Evolutionary conservation across 306 rosid species (phyloP), one percentile per base, ranked within the genome.

Genomic region (Mimosa pudica): DNA sequence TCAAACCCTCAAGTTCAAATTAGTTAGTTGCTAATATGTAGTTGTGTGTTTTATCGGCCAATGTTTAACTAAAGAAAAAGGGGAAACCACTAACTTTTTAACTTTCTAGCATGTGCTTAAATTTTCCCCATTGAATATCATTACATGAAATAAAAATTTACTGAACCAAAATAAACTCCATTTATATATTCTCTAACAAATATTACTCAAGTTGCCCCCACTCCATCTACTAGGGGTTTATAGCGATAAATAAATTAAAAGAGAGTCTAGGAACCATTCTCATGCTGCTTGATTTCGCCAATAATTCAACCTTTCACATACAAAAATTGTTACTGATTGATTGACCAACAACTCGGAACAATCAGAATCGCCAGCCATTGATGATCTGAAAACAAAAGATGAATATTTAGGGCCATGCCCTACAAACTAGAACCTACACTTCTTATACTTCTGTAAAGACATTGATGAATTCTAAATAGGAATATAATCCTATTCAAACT

Each of bases 391-490:
- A 17, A 6, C 7, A 55, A 55, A 55, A 17, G 7, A 7, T 47
- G 44, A 52, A 10, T 42, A 32, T 30, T n/a, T 8, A 61, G 47
- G 10, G 66, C 17, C 35, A 80, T 38, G 33, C 70, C 75, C 6
- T 35, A 16, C 64, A 55, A 63, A 64, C 51, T 49, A 48, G 67
- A 71, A 61, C 47, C 24, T 20, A 9, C 46, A 20, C 58, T 17
- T 4, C 12, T 35, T 32, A 46, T 68, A 47, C 54, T 36, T 55
- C 24, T 30, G 18, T 48, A 38, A 67, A 77, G 36, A 65, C 70
- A 72, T 66, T 52, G 74, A 36, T 30, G 73, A 79, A 83, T 41
- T 47, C 41, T 70, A 62, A 35, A 46, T 24, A 24, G 30, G 30
- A 24, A 1, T 61, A 70, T 68, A 12, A 14, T 33, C 60, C 55